A percentile compares a stretch with the other conserved stretches of the same genome.
Conservation (phyloP, 202 grass and related monocot genomes). For the Panicum hallii region DNA sequence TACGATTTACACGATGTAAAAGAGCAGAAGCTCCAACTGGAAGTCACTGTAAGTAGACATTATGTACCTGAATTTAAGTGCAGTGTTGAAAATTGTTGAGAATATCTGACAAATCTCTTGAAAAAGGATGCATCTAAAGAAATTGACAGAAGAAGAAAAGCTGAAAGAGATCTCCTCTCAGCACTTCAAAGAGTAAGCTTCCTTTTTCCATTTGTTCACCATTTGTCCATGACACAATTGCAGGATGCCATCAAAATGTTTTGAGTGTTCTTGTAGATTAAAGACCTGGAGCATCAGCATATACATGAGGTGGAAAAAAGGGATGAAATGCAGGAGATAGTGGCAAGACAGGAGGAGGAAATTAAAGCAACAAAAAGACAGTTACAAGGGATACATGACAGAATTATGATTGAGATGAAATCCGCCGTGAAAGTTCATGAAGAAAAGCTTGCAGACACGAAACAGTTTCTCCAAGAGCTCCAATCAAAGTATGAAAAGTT, state of each 20-base stretch:
- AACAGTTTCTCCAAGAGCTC: constrained; percentile 46
- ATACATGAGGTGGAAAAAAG: constrained; percentile 11
- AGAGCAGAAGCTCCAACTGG: constrained; percentile 19
- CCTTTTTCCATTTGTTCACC: background rate
- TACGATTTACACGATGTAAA: constrained; percentile 32
- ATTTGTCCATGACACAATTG: background rate
- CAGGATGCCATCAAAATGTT: background rate
- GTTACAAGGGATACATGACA: background rate
- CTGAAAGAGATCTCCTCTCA: constrained; percentile 23
- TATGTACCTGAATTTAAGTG: background rate
- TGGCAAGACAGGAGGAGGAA: constrained; percentile 19
- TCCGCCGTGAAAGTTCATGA: constrained; percentile 38
- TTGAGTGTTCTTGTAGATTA: background rate
- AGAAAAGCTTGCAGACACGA: constrained; percentile 52
- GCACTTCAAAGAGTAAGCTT: constrained; percentile 32
- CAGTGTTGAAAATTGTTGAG: background rate
- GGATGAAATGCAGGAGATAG: constrained; percentile 27
- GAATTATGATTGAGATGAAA: constrained; percentile 28
- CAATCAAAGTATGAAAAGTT: constrained; percentile 53
- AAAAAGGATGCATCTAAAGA: constrained; percentile 21
- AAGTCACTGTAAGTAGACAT: constrained; percentile 17
- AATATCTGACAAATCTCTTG: constrained; percentile 18
- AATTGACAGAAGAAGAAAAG: constrained; percentile 46
- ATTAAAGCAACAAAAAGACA: constrained; percentile 30
- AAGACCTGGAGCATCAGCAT: constrained; percentile 26